Evolutionary conservation across 2,329 filamentous ascomycete genomes (phyloP), one percentile per base, ranked within the genome.

Genomic region (Cercospora sp.): DNA sequence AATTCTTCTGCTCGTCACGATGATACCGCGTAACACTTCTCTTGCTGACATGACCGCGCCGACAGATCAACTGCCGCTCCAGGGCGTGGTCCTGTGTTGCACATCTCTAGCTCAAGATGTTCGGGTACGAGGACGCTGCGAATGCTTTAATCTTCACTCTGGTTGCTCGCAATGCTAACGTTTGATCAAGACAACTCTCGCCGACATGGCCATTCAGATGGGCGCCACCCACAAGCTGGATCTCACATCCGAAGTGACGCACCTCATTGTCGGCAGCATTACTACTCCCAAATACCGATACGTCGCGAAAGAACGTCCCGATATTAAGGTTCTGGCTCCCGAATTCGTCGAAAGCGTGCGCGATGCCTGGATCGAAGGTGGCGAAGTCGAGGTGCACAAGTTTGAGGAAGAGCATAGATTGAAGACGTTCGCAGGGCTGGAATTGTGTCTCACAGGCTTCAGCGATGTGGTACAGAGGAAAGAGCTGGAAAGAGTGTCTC

Each of bases 211-310:
- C 18, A 81, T 84, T 71, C 88, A 97, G 77, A 93, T 99, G 84
- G 95, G 95, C 72, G 95, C 94, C 61, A 81, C 87, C 69, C 91
- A 97, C 84, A 93, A 91, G 75, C 91, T 93, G 79, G 94, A 99
- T 79, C 88, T 99, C 55, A 98, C 94, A n/a, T 92, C 91, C 66
- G 93, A 97, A 79, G 93, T 97, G 59, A 98, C 95, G 5, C 95
- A 99, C 82, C 88, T 99, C 58, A 87, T 99, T 71, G 92, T 97
- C 70, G 95, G 94, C 78, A 90, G 91, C 75, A 91, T 93, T 75
- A 88, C 94, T 78, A 98, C 94, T 0, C 88, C 91, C 61, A 99
- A 99, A 80, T 99, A 99, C 81, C 91, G 90, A 79, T 97, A 97
- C 84, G 94, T 98, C 76, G 95, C 94, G 64, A 92, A 90, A 77